Percentiles rank a stretch among this genome's conserved stretches.
Conservation (phyloP, 768 basidiomycete species). For the Hericium coralloides region DNA sequence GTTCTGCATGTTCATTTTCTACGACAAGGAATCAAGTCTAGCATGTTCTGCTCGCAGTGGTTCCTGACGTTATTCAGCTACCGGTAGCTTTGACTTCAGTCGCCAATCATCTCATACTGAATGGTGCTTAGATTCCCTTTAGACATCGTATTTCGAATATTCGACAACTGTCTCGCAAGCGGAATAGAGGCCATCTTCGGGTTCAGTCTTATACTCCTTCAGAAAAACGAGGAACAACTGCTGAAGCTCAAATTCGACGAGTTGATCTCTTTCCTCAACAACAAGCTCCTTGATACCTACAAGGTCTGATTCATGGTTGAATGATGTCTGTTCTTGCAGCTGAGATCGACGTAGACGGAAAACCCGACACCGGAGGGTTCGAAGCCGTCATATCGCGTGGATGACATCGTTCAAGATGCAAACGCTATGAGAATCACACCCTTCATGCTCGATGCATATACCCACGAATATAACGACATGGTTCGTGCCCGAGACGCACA, state of each 20-base stretch:
- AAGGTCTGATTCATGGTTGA: constrained; percentile 28
- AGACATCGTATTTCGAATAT: constrained; percentile 91
- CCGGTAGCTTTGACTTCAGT: constrained; percentile 39
- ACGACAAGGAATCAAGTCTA: constrained; percentile 90
- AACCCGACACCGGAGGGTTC: not conserved
- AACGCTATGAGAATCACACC: constrained; percentile 83
- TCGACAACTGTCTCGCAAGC: constrained; percentile 92
- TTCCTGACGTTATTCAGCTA: constrained; percentile 97
- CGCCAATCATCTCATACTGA: not conserved
- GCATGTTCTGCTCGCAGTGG: constrained; percentile 99
- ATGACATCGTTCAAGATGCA: constrained; percentile 85
- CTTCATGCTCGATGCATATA: constrained; percentile 89
- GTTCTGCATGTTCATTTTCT: constrained; percentile 90
- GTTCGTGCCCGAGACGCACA: constrained; percentile 75
- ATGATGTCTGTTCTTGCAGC: not conserved
- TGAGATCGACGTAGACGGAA: not conserved
- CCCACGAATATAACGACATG: constrained; percentile 81
- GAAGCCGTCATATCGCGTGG: constrained; percentile 45
- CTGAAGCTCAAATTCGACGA: constrained; percentile 86
- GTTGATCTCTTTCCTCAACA: constrained; percentile 78
- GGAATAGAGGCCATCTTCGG: constrained; percentile 97
- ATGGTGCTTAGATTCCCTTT: constrained; percentile 67
- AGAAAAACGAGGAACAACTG: constrained; percentile 78
- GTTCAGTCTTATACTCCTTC: constrained; percentile 80
- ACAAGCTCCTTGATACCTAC: constrained; percentile 75